Evolutionary conservation across 2,329 filamentous ascomycete species (phyloP).

Genomic region (Fusarium domesticum): DNA sequence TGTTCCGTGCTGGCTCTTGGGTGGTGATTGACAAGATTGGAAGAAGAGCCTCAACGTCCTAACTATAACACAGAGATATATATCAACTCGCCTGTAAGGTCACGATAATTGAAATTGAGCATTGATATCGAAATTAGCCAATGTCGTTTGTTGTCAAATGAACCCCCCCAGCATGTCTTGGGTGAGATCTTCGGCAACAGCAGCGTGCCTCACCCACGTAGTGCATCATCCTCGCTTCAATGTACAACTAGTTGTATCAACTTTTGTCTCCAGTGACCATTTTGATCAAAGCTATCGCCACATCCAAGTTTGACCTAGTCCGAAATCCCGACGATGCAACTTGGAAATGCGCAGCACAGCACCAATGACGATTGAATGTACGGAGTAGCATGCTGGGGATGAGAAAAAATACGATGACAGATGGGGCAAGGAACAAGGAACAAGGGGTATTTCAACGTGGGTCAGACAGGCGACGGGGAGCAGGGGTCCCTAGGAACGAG

Average conservation of each 20-base stretch:
- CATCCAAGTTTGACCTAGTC: neutral
- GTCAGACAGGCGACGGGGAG: conserved; percentile 16
- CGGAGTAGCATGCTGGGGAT: neutral
- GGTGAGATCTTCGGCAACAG: neutral
- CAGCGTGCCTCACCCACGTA: too few relatives aligned
- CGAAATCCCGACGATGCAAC: neutral
- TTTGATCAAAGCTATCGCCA: neutral
- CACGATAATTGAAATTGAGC: too few relatives aligned
- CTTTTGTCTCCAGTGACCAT: neutral
- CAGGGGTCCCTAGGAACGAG: conserved; percentile 8
- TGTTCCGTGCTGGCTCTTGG: neutral
- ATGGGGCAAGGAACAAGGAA: conserved; percentile 17
- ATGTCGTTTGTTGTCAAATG: neutral
- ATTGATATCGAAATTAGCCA: neutral
- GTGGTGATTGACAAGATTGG: conserved; percentile 6
- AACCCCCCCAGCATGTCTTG: neutral
- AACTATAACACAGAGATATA: neutral
- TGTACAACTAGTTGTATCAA: neutral
- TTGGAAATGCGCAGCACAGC: neutral
- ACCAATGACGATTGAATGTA: neutral
- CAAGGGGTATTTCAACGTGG: conserved; percentile 19
- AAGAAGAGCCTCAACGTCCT: neutral
- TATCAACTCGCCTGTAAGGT: too few relatives aligned
- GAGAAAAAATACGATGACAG: neutral
- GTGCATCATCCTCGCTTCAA: too few relatives aligned